Evolutionary conservation across 73 alveolate species (phyloP), one percentile per base, ranked within the genome.

Genomic region (Stentor coeruleus): DNA sequence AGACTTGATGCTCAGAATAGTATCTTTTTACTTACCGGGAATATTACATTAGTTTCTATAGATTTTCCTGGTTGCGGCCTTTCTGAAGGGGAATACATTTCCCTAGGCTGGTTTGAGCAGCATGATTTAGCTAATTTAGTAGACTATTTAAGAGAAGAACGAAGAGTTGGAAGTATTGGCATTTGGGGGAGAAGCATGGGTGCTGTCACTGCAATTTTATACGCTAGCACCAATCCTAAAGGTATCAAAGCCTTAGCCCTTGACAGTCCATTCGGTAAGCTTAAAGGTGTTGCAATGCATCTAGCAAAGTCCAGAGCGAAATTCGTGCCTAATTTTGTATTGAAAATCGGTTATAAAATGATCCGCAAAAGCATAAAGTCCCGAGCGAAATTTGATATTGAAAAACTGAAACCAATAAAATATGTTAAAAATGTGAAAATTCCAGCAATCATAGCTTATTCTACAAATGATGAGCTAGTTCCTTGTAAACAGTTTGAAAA

Each of bases 171-270:
- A 57, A 88, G 92, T 33, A 89, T 95, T 15, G 99, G 97, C 3
- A 72, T 95, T 59, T 95, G 99, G 98, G 99, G 99, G 14, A 87
- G 99, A 66, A 87, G 97, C 42, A 93, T 94, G 98, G 99, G 99
- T 3, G 98, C 98, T 3, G 99, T 94, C 3, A 94, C 99, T 31
- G 95, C 98, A 2, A 76, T 94, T 2, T 82, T 90, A 90, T 86
- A 90, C 83, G 93, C 91, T 35, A 91, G 81, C 58, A 84, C 91
- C 81, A 89, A 88, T 55, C 93, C 91, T 33, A 82, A 86, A 26
- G 4, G 26, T 35, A 86, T 92, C 40, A 91, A 92, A 35, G 95
- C 91, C 6, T 38, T 93, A 83, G 99, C 93, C 4, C 82, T 93
- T 3, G 99, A 94, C 87, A 87, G 97, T 41, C 97, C 98, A 39